Conservation (phyloP, 495 filamentous ascomycete genomes). For the Pseudoneurospora amorphoporcata region DNA sequence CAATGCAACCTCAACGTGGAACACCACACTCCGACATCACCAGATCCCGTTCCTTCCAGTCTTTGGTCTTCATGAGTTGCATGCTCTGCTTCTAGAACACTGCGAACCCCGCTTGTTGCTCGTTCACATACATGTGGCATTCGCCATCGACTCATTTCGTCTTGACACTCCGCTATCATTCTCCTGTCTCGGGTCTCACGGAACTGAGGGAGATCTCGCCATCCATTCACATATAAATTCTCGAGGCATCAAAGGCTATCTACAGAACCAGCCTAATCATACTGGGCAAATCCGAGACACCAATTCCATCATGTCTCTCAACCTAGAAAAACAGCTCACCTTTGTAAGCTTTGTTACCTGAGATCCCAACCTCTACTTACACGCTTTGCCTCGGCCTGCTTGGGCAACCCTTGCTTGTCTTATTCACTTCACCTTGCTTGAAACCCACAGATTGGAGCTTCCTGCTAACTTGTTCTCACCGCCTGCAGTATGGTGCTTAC, state of each 20-base stretch:
- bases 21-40: background rate
- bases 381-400: background rate
- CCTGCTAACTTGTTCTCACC: conserved; percentile 6
- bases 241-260: background rate
- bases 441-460: background rate
- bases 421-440: background rate
- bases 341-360: conserved; percentile 46
- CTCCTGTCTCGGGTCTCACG: background rate
- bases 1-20: background rate
- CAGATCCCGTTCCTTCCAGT: background rate
- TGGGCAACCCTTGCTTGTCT: background rate
- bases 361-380: background rate
- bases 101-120: background rate
- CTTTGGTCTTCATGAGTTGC: background rate
- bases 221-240: background rate
- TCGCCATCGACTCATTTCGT: background rate
- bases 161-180: background rate
- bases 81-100: background rate
- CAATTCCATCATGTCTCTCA: conserved; percentile 50
- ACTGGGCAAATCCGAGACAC: background rate
- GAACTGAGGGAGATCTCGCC: background rate
- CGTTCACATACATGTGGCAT: background rate
- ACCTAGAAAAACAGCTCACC: conserved; percentile 68
- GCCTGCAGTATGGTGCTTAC: conserved; percentile 79
- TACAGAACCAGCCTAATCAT: background rate